Evolutionary conservation across 2,329 filamentous ascomycete genomes (phyloP).

Genomic region (Lasiodiplodia sp.): DNA sequence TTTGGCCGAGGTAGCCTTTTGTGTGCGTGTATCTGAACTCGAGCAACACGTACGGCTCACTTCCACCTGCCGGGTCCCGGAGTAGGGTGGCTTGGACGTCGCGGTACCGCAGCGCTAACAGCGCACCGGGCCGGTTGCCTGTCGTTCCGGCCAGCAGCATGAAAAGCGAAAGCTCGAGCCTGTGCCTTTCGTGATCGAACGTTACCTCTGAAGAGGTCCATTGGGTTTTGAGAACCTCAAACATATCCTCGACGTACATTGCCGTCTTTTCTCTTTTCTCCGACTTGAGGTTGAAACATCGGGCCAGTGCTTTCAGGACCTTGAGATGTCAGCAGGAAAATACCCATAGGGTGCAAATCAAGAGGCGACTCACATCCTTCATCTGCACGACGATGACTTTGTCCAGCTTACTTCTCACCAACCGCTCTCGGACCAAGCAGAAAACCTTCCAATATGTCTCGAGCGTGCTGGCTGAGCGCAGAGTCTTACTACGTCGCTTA

Average conservation of each 20-base stretch:
- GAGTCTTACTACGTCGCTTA: background rate
- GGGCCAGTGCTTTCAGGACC: slow-evolving; percentile 30
- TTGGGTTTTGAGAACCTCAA: slow-evolving; percentile 33
- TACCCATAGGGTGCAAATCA: background rate
- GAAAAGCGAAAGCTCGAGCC: slow-evolving; percentile 32
- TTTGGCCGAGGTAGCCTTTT: slow-evolving; percentile 33
- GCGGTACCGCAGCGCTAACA: background rate
- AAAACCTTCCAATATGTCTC: slow-evolving; percentile 8
- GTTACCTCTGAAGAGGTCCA: slow-evolving; percentile 32
- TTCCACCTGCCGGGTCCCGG: slow-evolving; percentile 29
- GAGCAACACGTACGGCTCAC: slow-evolving; percentile 31
- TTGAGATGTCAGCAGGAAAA: background rate
- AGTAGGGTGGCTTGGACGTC: slow-evolving; percentile 32
- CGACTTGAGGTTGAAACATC: slow-evolving; percentile 31
- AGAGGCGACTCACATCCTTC: background rate
- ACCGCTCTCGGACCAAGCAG: background rate
- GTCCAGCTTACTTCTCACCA: background rate
- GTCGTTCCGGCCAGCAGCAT: slow-evolving; percentile 6
- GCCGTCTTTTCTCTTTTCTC: slow-evolving; percentile 34
- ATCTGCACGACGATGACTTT: background rate
- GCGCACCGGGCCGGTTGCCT: background rate
- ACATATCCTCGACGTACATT: slow-evolving; percentile 33
- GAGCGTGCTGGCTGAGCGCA: background rate
- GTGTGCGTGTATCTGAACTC: slow-evolving; percentile 34
- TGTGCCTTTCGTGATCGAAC: slow-evolving; percentile 32